These are phyloP conservation scores for Alternaria triticina DNA, from an alignment of 2,329 filamentous ascomycete genomes.

Conservation along the genomic window DNA sequence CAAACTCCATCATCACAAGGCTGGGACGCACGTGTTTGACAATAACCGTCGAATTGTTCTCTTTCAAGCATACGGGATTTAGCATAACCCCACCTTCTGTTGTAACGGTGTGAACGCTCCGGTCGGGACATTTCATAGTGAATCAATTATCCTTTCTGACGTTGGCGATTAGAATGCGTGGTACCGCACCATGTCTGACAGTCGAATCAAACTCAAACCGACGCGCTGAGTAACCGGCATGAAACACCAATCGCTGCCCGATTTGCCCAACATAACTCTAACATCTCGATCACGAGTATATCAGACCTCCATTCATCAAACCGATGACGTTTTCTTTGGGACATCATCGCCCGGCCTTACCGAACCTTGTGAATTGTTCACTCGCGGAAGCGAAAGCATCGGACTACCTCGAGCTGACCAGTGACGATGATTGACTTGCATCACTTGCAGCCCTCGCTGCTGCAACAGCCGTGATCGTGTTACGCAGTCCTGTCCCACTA, in stretches of 20 bases:
- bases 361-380: neutral
- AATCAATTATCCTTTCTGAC: neutral
- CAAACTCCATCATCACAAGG: neutral
- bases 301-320: neutral
- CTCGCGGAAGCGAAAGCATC: constrained; percentile 5
- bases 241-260: neutral
- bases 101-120: neutral
- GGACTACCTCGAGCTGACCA: constrained; percentile 6
- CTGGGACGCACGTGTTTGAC: neutral
- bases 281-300: neutral
- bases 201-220: constrained; percentile 10
- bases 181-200: neutral
- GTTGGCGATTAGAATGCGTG: neutral
- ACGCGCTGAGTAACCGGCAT: neutral
- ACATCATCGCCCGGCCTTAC: constrained; percentile 3
- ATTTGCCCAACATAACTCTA: neutral
- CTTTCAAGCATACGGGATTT: neutral
- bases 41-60: neutral
- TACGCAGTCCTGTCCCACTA: constrained; percentile 26
- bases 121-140: neutral
- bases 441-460: constrained; percentile 21
- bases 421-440: constrained; percentile 5
- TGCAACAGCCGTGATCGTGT: constrained; percentile 29
- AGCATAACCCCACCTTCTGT: neutral
- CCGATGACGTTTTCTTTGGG: neutral